These are phyloP conservation scores for Testicularia cyperi DNA, from an alignment of 1,284 basidiomycete species.

Conservation along the genomic window DNA sequence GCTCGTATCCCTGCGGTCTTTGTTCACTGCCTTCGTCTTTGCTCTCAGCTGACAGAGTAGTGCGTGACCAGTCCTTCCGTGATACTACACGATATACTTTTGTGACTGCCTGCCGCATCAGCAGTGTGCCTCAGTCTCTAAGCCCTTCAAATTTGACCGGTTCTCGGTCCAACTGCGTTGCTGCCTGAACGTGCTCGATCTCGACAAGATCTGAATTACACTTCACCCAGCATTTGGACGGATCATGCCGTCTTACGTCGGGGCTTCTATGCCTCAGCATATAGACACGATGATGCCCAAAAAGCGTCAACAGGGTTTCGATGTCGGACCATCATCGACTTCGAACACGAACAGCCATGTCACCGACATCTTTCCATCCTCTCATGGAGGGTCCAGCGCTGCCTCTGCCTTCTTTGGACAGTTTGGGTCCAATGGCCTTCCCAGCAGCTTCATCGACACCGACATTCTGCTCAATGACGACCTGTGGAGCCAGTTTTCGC, in stretches of 20 bases:
- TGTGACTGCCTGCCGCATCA: no score
- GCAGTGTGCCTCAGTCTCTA: no score
- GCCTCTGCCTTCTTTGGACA: constrained; percentile 19
- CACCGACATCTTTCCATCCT: neutral
- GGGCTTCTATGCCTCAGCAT: constrained; percentile 21
- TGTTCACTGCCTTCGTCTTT: no score
- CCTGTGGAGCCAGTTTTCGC: constrained; percentile 37
- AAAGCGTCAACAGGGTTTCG: constrained; percentile 40
- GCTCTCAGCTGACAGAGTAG: no score
- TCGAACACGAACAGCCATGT: neutral
- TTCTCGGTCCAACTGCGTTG: no score
- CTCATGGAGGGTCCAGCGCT: neutral
- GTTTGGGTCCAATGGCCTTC: constrained; percentile 21
- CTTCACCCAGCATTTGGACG: no score
- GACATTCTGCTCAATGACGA: constrained; percentile 46
- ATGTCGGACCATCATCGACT: constrained; percentile 7
- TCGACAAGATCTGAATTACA: no score
- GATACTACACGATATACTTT: no score
- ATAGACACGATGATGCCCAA: constrained; percentile 43
- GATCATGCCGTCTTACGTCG: constrained; percentile 27
- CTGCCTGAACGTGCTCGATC: no score
- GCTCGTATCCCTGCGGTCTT: no score
- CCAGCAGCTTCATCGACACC: constrained; percentile 45
- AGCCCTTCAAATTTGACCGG: no score
- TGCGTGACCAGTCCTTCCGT: no score